Evolutionary conservation across 495 filamentous ascomycete genomes (phyloP).

Genomic region (Copromyces sp.): DNA sequence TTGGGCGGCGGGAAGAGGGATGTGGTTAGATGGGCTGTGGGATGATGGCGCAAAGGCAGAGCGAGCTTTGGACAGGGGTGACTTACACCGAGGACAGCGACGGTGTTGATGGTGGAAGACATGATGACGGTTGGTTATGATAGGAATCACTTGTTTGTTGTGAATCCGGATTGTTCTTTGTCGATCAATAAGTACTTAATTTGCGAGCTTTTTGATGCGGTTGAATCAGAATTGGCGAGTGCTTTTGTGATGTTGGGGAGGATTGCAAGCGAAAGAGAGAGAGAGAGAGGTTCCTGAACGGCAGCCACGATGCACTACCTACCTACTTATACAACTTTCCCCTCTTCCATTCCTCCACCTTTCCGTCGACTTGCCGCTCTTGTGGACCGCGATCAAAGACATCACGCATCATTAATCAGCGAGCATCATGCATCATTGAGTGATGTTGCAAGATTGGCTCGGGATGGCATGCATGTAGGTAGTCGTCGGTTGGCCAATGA

Average conservation of each 20-base stretch:
- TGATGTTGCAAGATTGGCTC: not conserved
- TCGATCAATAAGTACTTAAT: too few relatives aligned
- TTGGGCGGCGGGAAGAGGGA: not conserved
- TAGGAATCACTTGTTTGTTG: too few relatives aligned
- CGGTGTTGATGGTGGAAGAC: slow-evolving; percentile 37
- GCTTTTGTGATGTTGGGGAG: too few relatives aligned
- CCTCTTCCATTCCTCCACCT: not conserved
- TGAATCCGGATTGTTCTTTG: too few relatives aligned
- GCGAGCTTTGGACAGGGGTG: too few relatives aligned
- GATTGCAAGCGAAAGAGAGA: too few relatives aligned
- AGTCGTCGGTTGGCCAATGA: not conserved
- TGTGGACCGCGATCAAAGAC: not conserved
- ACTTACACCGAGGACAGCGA: slow-evolving; percentile 42
- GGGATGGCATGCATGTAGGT: not conserved
- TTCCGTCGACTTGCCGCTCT: not conserved
- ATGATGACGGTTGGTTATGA: slow-evolving; percentile 16
- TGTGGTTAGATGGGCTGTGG: not conserved
- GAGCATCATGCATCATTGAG: not conserved
- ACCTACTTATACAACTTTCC: not conserved
- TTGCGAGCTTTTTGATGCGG: too few relatives aligned
- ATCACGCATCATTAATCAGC: not conserved
- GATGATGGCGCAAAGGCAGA: not conserved
- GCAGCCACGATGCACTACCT: not conserved
- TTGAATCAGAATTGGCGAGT: too few relatives aligned
- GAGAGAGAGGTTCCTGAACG: not conserved